Percentiles rank a stretch among this genome's conserved stretches.
phyloP scores from a whole-genome alignment of 805 yeast genomes.

The Hanseniaspora guilliermondii region DNA sequence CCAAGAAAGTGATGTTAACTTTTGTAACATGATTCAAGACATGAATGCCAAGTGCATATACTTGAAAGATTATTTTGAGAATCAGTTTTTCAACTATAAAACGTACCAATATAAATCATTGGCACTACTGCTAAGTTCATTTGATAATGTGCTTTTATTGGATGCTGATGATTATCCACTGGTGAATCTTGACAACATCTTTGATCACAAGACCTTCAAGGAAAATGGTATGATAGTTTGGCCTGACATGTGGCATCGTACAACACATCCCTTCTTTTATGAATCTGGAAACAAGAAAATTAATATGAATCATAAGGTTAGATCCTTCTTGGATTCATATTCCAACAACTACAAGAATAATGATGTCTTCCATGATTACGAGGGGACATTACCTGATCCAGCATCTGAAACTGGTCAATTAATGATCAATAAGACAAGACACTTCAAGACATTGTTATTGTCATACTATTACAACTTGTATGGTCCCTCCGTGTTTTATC shows the following conservation, averaged over 20 bases:
- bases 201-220: slow-evolving; percentile 43
- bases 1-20: slow-evolving; percentile 41
- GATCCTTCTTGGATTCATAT: slow-evolving; percentile 28
- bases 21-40: slow-evolving; percentile 44
- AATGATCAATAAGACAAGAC: slow-evolving; percentile 47
- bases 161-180: slow-evolving; percentile 72
- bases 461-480: slow-evolving; percentile 52
- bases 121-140: slow-evolving; percentile 59
- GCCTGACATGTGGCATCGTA: slow-evolving; percentile 86
- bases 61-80: slow-evolving; percentile 43
- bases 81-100: slow-evolving; percentile 37
- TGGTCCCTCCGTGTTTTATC: slow-evolving; percentile 63
- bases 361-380: slow-evolving; percentile 37
- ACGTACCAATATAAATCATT: slow-evolving; percentile 60
- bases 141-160: slow-evolving; percentile 55
- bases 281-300: slow-evolving; percentile 50
- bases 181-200: slow-evolving; percentile 47
- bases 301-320: slow-evolving; percentile 29
- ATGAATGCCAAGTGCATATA: slow-evolving; percentile 53
- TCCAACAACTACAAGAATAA: slow-evolving; percentile 20
- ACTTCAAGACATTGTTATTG: slow-evolving; percentile 45
- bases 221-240: slow-evolving; percentile 46
- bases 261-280: slow-evolving; percentile 63
- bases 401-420: slow-evolving; percentile 64
- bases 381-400: slow-evolving; percentile 56